Conservation (phyloP, 768 basidiomycete species). For the Cystobasidiopsis lactophilus region DNA sequence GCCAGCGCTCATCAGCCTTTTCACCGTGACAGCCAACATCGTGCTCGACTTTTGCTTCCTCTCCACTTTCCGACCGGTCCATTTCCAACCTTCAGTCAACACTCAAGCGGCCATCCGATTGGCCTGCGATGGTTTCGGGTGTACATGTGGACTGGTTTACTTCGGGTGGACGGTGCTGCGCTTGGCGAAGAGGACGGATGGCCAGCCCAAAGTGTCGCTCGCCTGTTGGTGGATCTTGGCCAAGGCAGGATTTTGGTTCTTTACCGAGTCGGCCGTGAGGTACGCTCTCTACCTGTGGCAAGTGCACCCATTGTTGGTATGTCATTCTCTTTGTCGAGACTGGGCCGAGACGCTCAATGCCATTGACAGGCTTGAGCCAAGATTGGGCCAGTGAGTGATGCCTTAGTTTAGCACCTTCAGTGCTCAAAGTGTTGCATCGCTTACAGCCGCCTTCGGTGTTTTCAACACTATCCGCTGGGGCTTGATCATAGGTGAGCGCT, state of each 20-base stretch:
- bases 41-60: constrained; percentile 15
- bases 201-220: not conserved
- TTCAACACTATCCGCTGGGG: constrained; percentile 18
- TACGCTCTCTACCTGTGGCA: constrained; percentile 15
- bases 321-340: too few species aligned
- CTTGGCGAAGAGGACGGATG: not conserved
- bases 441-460: constrained; percentile 16
- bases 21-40: constrained; percentile 10
- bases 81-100: constrained; percentile 9
- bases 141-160: constrained; percentile 12
- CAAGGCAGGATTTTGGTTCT: constrained; percentile 6
- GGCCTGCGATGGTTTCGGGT: constrained; percentile 7
- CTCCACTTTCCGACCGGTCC: constrained; percentile 11
- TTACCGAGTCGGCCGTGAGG: constrained; percentile 12
- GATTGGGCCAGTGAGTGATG: not conserved
- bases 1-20: constrained; percentile 10
- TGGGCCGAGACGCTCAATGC: too few species aligned
- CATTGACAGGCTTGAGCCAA: not conserved
- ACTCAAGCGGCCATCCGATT: constrained; percentile 15
- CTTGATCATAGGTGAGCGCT: constrained; percentile 15
- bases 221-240: constrained; percentile 2
- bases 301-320: constrained; percentile 12
- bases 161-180: constrained; percentile 2
- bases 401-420: not conserved
- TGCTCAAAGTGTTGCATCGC: constrained; percentile 6